Conservation (phyloP, 2,329 filamentous ascomycete genomes). For the Fusarium virguliforme region DNA sequence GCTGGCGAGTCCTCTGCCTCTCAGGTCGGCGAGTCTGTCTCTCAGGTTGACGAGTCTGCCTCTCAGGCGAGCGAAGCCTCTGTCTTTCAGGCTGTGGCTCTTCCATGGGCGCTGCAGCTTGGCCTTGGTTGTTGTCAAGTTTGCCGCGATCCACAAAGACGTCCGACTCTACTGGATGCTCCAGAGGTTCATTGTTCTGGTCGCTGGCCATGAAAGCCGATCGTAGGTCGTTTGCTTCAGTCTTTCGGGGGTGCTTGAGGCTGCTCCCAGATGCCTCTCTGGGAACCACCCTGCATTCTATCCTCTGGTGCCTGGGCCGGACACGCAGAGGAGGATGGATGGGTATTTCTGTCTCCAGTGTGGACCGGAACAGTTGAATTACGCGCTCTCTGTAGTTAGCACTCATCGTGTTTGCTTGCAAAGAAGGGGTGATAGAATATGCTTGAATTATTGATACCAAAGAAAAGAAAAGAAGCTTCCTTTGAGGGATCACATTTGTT, state of each 20-base stretch:
- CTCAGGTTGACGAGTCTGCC: too few relatives aligned
- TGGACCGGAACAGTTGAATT: not conserved
- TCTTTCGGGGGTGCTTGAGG: conserved; percentile 1
- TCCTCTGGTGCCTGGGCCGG: not conserved
- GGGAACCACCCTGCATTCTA: not conserved
- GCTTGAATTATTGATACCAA: not conserved
- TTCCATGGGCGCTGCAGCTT: not conserved
- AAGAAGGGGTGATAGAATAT: not conserved
- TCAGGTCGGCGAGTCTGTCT: too few relatives aligned
- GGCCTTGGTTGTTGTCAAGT: not conserved
- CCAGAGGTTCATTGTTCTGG: not conserved
- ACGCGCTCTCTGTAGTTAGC: not conserved
- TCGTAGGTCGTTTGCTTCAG: not conserved
- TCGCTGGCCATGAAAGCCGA: conserved; percentile 1
- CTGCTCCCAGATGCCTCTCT: not conserved
- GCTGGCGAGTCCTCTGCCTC: not conserved
- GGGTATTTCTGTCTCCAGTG: not conserved
- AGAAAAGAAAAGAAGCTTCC: not conserved
- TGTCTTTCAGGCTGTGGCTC: not conserved
- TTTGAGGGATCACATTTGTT: too few relatives aligned
- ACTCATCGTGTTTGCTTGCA: not conserved
- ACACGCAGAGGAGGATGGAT: not conserved
- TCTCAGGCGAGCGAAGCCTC: not conserved
- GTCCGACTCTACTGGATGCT: not conserved
- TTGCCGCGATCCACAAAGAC: not conserved